These are phyloP conservation scores for Rugonectria rugulosa DNA, from an alignment of 2,329 filamentous ascomycete genomes.

Conservation along the genomic window DNA sequence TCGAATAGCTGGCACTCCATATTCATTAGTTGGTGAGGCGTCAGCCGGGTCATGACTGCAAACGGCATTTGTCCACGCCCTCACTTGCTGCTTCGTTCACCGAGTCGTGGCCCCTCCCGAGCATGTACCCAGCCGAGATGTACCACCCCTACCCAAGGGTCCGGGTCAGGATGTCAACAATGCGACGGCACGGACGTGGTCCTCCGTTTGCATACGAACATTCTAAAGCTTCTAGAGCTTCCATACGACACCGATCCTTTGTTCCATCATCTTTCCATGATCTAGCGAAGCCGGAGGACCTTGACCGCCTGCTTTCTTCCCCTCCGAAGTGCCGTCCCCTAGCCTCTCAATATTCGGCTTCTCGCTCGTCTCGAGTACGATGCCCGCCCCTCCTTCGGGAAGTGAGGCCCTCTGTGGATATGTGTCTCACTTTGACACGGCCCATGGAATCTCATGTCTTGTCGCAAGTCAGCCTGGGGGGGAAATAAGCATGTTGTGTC, in stretches of 20 bases:
- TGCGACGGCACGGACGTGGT: background rate
- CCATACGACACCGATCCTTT: background rate
- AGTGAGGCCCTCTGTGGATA: background rate
- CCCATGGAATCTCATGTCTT: no score
- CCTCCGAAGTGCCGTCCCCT: no score
- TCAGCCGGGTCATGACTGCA: conserved; percentile 6
- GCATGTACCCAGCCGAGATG: background rate
- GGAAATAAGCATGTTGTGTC: background rate
- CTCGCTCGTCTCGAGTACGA: background rate
- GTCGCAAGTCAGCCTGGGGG: no score
- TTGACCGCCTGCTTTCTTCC: no score
- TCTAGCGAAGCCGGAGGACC: no score
- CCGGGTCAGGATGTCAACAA: background rate
- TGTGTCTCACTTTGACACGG: background rate
- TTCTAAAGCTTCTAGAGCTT: background rate
- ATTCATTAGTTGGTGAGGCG: conserved; percentile 12
- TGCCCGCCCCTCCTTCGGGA: no score
- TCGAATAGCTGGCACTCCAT: conserved; percentile 9
- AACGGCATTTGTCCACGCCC: conserved; percentile 11
- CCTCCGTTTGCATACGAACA: background rate
- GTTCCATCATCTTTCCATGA: background rate
- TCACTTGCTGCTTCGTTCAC: conserved; percentile 15
- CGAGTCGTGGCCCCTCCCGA: conserved; percentile 7
- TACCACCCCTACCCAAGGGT: background rate
- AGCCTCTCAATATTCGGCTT: background rate